A percentile compares a stretch with the other conserved stretches of the same genome.
phyloP scores from a whole-genome alignment of 768 basidiomycete species.

The Leccinum variicolor region DNA sequence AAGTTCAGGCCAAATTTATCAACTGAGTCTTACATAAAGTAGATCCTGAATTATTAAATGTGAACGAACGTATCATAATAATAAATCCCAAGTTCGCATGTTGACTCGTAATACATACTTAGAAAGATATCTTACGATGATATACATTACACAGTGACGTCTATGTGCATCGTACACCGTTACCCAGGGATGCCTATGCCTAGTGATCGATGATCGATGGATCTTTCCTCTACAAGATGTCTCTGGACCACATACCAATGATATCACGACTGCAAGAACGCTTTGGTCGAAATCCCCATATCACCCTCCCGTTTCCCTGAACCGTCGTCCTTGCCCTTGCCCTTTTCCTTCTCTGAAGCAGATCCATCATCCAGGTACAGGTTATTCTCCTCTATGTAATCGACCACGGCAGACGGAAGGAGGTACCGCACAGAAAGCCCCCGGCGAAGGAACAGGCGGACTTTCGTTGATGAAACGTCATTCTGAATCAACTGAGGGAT shows the following conservation, averaged over 20 bases:
- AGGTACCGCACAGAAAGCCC: slow-evolving; percentile 87
- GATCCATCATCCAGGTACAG: slow-evolving; percentile 66
- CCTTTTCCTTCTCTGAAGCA: slow-evolving; percentile 35
- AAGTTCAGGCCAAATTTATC: not conserved
- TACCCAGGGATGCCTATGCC: not conserved
- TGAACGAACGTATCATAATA: too few species aligned
- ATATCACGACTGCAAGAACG: slow-evolving; percentile 6
- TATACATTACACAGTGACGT: not conserved
- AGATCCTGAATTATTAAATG: too few species aligned
- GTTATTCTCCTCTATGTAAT: slow-evolving; percentile 88
- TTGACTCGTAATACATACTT: not conserved
- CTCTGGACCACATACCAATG: not conserved
- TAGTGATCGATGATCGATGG: not conserved
- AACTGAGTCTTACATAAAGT: not conserved
- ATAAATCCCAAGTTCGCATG: too few species aligned
- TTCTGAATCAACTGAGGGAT: slow-evolving; percentile 95
- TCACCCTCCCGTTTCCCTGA: slow-evolving; percentile 30
- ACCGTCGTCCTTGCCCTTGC: slow-evolving; percentile 32
- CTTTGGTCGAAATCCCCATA: slow-evolving; percentile 7
- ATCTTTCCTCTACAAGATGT: not conserved
- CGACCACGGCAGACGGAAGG: slow-evolving; percentile 84
- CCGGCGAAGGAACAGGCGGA: slow-evolving; percentile 72
- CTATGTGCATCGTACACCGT: slow-evolving; percentile 2
- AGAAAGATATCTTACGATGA: not conserved
- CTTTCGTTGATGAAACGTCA: slow-evolving; percentile 95